A percentile compares a stretch with the other conserved stretches of the same genome.
Evolutionary conservation across 1,284 basidiomycete species (phyloP).

Genomic region (Ceratobasidium sp.): DNA sequence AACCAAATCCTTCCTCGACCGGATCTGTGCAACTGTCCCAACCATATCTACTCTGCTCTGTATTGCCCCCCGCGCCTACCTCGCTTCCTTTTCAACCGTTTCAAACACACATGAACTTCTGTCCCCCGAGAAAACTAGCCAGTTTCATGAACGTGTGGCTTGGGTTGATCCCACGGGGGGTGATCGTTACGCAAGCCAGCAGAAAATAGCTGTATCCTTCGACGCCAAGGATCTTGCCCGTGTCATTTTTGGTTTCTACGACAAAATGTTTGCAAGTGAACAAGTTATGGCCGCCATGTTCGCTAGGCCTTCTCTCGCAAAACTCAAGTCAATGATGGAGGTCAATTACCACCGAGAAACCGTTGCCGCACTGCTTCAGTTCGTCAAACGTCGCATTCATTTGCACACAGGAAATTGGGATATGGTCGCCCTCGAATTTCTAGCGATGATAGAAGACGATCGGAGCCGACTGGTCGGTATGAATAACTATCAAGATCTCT

Average conservation of each 20-base stretch:
- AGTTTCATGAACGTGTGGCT: conserved; percentile 28
- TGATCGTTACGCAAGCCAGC: conserved; percentile 1
- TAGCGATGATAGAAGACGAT: neutral
- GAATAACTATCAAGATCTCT: conserved; percentile 4
- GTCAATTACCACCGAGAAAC: conserved; percentile 21
- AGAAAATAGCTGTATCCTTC: neutral
- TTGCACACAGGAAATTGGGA: conserved; percentile 19
- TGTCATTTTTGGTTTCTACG: neutral
- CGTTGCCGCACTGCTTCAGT: neutral
- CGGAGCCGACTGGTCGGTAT: neutral
- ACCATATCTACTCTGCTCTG: conserved; percentile 14
- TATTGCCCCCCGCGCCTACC: conserved; percentile 14
- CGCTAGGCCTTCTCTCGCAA: neutral
- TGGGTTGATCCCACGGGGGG: conserved; percentile 32
- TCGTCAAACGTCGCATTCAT: neutral
- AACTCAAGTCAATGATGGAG: neutral
- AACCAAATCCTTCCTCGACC: neutral
- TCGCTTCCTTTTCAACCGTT: conserved; percentile 7
- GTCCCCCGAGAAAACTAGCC: neutral
- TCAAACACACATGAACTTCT: conserved; percentile 27
- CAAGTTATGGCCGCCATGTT: conserved; percentile 44
- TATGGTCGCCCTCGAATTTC: neutral
- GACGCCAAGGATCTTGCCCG: conserved; percentile 16
- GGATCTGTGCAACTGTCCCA: conserved; percentile 22
- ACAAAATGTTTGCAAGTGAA: conserved; percentile 53